These are phyloP conservation scores for Plasmodium falciparum DNA, from an alignment of 169 alveolate species.

Conservation along the genomic window DNA sequence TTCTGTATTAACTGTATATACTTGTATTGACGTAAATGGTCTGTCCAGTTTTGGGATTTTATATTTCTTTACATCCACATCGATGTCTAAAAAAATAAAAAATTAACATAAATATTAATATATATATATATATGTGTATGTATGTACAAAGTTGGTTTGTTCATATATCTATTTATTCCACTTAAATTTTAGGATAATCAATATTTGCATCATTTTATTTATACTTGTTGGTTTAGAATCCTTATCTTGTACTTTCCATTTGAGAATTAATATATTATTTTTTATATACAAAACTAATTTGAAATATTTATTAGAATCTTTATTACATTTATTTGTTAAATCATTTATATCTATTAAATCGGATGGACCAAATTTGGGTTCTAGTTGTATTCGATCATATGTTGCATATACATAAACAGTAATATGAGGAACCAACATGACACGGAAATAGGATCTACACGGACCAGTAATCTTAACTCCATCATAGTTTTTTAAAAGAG, in stretches of 20 bases:
- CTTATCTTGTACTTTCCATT: neutral
- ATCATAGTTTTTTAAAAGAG: conserved; percentile 24
- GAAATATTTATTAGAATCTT: neutral
- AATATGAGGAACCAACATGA: conserved; percentile 27
- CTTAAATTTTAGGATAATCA: no score
- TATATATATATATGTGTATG: no score
- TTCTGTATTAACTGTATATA: conserved; percentile 9
- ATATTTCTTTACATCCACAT: conserved; percentile 24
- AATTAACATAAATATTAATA: neutral
- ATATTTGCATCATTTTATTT: neutral
- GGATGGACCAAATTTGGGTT: neutral
- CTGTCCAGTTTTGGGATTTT: conserved; percentile 25
- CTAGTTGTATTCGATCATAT: neutral
- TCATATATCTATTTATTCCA: no score
- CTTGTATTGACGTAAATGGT: conserved; percentile 61
- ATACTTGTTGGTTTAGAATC: neutral
- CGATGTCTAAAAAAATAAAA: neutral
- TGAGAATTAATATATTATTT: neutral
- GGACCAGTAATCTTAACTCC: conserved; percentile 42
- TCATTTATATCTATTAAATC: neutral
- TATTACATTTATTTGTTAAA: conserved; percentile 1
- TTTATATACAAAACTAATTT: neutral
- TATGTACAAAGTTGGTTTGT: no score
- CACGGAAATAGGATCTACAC: conserved; percentile 40
- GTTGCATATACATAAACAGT: neutral